A percentile compares a stretch with the other conserved stretches of the same genome.
These are phyloP conservation scores for Globisporangium alternatum DNA, from an alignment of 352 stramenopile species.

Conservation along the genomic window DNA sequence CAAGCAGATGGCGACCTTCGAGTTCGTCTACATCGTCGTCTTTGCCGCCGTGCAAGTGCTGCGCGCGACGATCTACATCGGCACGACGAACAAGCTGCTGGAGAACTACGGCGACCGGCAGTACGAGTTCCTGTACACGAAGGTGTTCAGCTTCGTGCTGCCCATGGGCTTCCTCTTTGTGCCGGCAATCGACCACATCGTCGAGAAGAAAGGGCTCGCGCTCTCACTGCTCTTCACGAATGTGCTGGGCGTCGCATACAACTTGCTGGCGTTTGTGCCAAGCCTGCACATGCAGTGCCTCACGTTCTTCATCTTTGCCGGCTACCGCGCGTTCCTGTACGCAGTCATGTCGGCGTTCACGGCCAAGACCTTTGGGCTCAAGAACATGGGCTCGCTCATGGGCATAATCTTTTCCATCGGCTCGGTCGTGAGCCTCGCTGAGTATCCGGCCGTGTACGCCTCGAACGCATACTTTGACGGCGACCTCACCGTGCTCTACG, in stretches of 20 bases:
- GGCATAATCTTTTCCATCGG: constrained; percentile 81
- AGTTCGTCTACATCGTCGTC: constrained; percentile 74
- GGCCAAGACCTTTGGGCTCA: constrained; percentile 84
- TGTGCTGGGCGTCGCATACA: constrained; percentile 68
- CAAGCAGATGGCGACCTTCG: constrained; percentile 73
- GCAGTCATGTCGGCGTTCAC: constrained; percentile 85
- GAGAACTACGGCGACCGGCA: constrained; percentile 79
- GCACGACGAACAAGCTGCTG: constrained; percentile 81
- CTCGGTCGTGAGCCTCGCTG: constrained; percentile 66
- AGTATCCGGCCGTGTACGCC: constrained; percentile 75
- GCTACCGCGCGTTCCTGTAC: constrained; percentile 85
- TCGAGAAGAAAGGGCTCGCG: constrained; percentile 65
- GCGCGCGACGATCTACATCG: constrained; percentile 81
- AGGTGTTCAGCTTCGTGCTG: constrained; percentile 84
- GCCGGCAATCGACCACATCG: constrained; percentile 79
- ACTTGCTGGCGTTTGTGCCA: constrained; percentile 64
- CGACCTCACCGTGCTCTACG: constrained; percentile 54
- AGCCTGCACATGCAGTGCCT: constrained; percentile 59
- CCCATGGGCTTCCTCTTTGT: constrained; percentile 85
- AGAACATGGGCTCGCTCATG: constrained; percentile 80
- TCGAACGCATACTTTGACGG: constrained; percentile 62
- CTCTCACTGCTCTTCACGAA: constrained; percentile 77
- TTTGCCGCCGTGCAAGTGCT: constrained; percentile 77
- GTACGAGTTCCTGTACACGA: constrained; percentile 70
- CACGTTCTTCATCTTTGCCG: constrained; percentile 80